Evolutionary conservation across 306 rosid species (phyloP).

Genomic region (Quercus alba): DNA sequence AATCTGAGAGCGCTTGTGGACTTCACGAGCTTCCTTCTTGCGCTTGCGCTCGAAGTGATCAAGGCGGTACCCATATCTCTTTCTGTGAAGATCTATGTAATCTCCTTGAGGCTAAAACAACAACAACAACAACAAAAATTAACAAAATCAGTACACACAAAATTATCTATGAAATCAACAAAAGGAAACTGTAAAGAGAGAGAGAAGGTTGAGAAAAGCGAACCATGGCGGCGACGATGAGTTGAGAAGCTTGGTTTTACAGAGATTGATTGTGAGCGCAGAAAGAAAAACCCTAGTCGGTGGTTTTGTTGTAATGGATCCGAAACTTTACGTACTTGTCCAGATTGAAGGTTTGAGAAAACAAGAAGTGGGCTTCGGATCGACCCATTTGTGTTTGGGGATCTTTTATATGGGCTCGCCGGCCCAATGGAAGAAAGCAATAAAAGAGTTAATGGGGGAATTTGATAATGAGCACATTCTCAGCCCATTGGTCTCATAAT

Average conservation of each 20-base stretch:
- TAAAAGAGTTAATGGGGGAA: too few relatives aligned
- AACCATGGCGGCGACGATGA: slow-evolving; percentile 25
- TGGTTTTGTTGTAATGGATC: background rate
- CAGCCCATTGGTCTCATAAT: too few relatives aligned
- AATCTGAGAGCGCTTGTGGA: slow-evolving; percentile 65
- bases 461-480: too few relatives aligned
- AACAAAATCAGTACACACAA: background rate
- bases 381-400: too few relatives aligned
- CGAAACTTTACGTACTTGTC: too few relatives aligned
- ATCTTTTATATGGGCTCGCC: too few relatives aligned
- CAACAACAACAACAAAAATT: background rate
- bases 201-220: background rate
- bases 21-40: slow-evolving; percentile 86
- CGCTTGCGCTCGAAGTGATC: slow-evolving; percentile 94
- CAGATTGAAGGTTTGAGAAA: too few relatives aligned
- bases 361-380: too few relatives aligned
- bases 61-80: slow-evolving; percentile 76
- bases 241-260: background rate
- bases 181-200: background rate
- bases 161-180: background rate
- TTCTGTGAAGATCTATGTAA: slow-evolving; percentile 86
- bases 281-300: background rate
- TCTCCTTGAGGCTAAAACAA: slow-evolving; percentile 87
- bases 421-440: too few relatives aligned
- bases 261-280: background rate